Evolutionary conservation across 2,329 filamentous ascomycete species (phyloP).

Genomic region (Epichloe aotearoae): DNA sequence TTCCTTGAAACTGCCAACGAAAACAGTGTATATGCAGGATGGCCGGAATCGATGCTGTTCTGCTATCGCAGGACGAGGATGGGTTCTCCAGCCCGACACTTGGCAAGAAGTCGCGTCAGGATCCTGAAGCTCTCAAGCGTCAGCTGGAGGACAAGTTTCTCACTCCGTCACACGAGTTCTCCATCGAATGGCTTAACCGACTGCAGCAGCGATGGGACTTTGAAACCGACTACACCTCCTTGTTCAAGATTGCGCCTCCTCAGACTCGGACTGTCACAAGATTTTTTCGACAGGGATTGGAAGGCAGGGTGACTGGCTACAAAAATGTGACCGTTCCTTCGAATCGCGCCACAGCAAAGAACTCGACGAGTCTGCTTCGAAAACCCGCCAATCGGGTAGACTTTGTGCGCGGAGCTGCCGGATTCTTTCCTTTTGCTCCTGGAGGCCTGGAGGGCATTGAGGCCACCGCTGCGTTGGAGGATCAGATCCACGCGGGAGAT

Average conservation of each 20-base stretch:
- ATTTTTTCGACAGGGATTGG: constrained; percentile 80
- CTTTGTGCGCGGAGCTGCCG: constrained; percentile 83
- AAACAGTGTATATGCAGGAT: constrained; percentile 10
- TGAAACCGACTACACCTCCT: constrained; percentile 63
- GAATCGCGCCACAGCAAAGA: constrained; percentile 82
- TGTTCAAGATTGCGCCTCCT: constrained; percentile 78
- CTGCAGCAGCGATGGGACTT: constrained; percentile 84
- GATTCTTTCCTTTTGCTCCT: constrained; percentile 88
- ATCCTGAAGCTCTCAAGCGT: constrained; percentile 50
- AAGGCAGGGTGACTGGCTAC: constrained; percentile 87
- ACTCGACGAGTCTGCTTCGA: constrained; percentile 76
- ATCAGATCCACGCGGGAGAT: constrained; percentile 49
- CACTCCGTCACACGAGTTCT: constrained; percentile 67
- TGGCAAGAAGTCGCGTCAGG: constrained; percentile 17
- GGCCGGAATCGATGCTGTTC: constrained; percentile 22
- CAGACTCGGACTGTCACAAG: constrained; percentile 91
- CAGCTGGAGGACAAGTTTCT: constrained; percentile 68
- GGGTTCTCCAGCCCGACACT: constrained; percentile 3
- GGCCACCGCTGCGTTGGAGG: constrained; percentile 71
- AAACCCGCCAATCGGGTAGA: constrained; percentile 80
- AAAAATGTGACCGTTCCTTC: constrained; percentile 86
- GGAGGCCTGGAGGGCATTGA: constrained; percentile 81
- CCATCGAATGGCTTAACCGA: constrained; percentile 71
- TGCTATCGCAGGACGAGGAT: constrained; percentile 16
- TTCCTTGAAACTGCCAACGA: not conserved